Conservation (phyloP, 805 yeast genomes). For the Yamadazyma paraphyllophila region DNA sequence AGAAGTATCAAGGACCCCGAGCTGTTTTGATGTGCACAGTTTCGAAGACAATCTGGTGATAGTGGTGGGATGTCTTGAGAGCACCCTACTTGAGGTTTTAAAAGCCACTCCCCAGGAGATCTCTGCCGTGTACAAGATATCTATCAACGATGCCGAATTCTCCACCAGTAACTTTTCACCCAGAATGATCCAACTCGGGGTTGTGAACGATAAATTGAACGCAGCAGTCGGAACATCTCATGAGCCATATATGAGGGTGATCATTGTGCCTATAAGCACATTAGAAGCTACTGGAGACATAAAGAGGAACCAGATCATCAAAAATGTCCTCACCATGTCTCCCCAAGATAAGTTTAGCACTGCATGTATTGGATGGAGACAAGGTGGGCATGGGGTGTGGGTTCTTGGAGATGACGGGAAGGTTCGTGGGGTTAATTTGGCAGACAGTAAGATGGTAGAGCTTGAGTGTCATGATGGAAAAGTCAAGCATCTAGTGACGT, state of each 20-base stretch:
- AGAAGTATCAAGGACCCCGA: constrained; percentile 50
- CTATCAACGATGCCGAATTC: constrained; percentile 74
- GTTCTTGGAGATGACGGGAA: constrained; percentile 67
- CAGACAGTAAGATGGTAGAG: constrained; percentile 32
- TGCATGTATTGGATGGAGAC: constrained; percentile 48
- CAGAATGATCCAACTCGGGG: constrained; percentile 26
- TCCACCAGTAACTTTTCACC: constrained; percentile 64
- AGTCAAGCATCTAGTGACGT: constrained; percentile 39
- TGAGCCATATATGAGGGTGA: constrained; percentile 70
- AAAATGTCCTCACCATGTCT: constrained; percentile 44
- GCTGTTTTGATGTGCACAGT: constrained; percentile 44
- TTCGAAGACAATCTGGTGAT: constrained; percentile 34
- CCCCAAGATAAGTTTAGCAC: constrained; percentile 70
- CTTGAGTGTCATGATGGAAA: constrained; percentile 45
- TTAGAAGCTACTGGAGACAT: constrained; percentile 16
- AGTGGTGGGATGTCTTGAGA: constrained; percentile 58
- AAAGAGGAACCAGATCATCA: constrained; percentile 25
- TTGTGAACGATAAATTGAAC: constrained; percentile 27
- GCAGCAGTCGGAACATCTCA: constrained; percentile 74
- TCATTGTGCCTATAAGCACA: constrained; percentile 50
- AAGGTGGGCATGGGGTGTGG: constrained; percentile 56
- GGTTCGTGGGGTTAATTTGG: constrained; percentile 57
- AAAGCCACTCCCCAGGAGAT: constrained; percentile 15
- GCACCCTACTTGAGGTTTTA: constrained; percentile 50
- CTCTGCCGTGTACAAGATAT: constrained; percentile 43